Evolutionary conservation across 352 stramenopile genomes (phyloP), one percentile per base, ranked within the genome.

Genomic region (Phytophthora fragariaefolia): DNA sequence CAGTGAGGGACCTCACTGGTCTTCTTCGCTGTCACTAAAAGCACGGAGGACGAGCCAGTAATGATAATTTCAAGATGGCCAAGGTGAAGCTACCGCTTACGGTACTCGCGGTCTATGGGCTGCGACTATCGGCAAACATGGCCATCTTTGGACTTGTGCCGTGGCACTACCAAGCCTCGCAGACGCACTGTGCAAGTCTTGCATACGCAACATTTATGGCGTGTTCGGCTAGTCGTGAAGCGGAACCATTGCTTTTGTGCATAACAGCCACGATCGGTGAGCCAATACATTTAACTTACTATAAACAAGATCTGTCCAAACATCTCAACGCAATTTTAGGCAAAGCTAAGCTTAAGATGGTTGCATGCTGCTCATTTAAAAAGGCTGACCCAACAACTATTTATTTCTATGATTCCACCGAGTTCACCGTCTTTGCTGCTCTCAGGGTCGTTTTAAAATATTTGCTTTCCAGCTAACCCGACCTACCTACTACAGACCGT

Each of bases 121-220:
- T 73, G 17, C 76, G 72, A 68, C 58, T 61, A 15, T 55, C 65
- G 12, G 58, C 68, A 4, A 73, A 76, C 22, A 24, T 74, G 38
- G 20, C 71, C n/a, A 76, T 60, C 15, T 76, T 74, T 40, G 55
- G 59, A 1, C 32, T 79, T 4, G 49, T 75, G 47, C 67, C 71
- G 34, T 50, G 76, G 43, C 72, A 52, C 34, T 71, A 74, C 30
- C 72, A 63, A 10, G 66, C 69, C 1, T 58, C 74, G 13, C 54
- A 73, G 17, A 68, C 63, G 30, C 73, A 73, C 32, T 73, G 58
- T 46, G 68, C 63, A 22, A 80, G 60, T 17, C 60, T 80, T 28
- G 63, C 67, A 6, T 74, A 68, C 67, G 74, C 70, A 23, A 54
- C 69, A 1, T 71, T 71, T 38, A 46, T 75, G n/a, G 69, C 59